Base-by-base conservation (phyloP, 2,329 filamentous ascomycete species). In the Calonectria ilicicola region DNA sequence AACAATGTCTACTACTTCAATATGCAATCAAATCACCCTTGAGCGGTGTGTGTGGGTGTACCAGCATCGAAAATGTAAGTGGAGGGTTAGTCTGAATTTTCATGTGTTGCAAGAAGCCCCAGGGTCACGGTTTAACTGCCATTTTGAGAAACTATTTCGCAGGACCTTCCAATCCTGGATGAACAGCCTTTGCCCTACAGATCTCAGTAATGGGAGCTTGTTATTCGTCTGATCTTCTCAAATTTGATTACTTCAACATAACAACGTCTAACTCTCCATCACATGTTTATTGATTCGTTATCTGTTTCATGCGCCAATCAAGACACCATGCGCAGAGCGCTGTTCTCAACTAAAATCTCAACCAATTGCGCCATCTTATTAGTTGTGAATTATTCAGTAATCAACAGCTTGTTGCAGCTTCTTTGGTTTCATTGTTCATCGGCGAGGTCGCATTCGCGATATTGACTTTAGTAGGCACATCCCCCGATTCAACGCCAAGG, bases 131-230 rank as follows among this genome's bases (percentile, higher is more conserved):
- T 60, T 40, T 21, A 40, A 60, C 23, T 60, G n/a, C 53, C 53
- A 38, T n/a, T 60, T 40, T 40, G 10, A 60, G 53, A 60, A 60
- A 15, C 21, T 2, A 60, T 26, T 60, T 38, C 38, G 53, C n/a
- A 32, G 38, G 53, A 60, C 53, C 53, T 60, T 60, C 53, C 53
- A n/a, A 60, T 60, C 53, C 32, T 40, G 53, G 32, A 60, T 40
- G 35, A 14, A 17, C 32, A 60, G 53, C 23, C 53, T 40, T 40
- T 60, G n/a, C 53, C 53, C 32, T 60, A 60, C 38, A 60, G 32
- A 60, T 60, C 53, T 60, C 5, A 21, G 35, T 60, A 29, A 21
- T 23, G 21, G 40, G 32, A 40, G 53, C n/a, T 23, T 40, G 32
- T 35, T 26, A 60, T 35, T 40, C 21, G 14, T 19, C 14, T 23